These are phyloP conservation scores for Aspergillus egyptiacus DNA, from an alignment of 495 filamentous ascomycete species.

Conservation along the genomic window DNA sequence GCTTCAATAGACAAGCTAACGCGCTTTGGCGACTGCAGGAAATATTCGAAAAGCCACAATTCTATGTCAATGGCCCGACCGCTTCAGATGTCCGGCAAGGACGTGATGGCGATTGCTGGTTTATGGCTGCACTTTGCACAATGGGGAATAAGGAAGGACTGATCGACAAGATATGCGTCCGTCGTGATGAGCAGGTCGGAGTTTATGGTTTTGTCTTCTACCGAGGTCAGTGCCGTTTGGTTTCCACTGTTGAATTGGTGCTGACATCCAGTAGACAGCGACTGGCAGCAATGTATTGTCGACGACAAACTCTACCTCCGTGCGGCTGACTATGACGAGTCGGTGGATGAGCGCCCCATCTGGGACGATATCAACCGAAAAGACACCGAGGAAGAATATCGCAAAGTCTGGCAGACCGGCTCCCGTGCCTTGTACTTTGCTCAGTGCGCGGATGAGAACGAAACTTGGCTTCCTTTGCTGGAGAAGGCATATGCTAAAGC, in stretches of 20 bases:
- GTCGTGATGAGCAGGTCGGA: conserved; percentile 68
- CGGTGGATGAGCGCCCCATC: conserved; percentile 54
- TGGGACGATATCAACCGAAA: conserved; percentile 68
- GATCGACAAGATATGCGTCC: conserved; percentile 80
- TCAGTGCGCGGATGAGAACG: conserved; percentile 76
- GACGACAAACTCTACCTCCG: conserved; percentile 81
- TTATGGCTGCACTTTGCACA: conserved; percentile 80
- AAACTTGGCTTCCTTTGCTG: conserved; percentile 90
- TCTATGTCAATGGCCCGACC: conserved; percentile 76
- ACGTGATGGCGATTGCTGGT: conserved; percentile 84
- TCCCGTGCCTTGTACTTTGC: conserved; percentile 80
- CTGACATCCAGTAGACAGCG: conserved; percentile 56
- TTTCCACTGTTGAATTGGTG: not conserved
- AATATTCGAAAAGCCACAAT: conserved; percentile 81
- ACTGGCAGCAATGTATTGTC: conserved; percentile 87
- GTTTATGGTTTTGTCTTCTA: conserved; percentile 95
- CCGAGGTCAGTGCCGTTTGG: conserved; percentile 56
- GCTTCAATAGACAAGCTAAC: not conserved
- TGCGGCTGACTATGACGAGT: conserved; percentile 77
- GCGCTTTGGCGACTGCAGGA: conserved; percentile 42
- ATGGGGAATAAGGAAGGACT: conserved; percentile 73
- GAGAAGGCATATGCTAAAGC: conserved; percentile 98
- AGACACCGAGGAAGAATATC: conserved; percentile 73
- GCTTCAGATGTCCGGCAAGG: conserved; percentile 80
- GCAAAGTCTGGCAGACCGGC: conserved; percentile 65